These are phyloP conservation scores for Neoascochyta sp. DNA, from an alignment of 2,329 filamentous ascomycete genomes.

Conservation along the genomic window DNA sequence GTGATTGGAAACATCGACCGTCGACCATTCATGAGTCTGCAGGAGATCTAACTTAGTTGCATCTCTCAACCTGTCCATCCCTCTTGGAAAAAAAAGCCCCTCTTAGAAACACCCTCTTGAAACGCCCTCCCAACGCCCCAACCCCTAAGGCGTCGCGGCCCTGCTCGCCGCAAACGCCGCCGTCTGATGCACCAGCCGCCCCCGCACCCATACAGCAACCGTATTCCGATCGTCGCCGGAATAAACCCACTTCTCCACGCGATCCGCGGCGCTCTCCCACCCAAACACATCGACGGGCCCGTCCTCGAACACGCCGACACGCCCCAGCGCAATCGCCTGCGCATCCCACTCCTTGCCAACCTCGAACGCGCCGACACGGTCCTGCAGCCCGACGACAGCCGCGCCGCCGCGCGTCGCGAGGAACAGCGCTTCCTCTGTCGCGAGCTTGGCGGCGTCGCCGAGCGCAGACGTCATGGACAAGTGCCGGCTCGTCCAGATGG, in stretches of 20 bases:
- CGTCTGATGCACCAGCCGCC: conserved; percentile 67
- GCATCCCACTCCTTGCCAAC: conserved; percentile 88
- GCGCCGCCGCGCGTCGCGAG: conserved; percentile 88
- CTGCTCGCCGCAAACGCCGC: conserved; percentile 1
- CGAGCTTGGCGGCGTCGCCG: conserved; percentile 57
- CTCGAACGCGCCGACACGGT: conserved; percentile 74
- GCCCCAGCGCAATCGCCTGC: conserved; percentile 68
- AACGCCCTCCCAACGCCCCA: no score
- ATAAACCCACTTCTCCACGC: conserved; percentile 90
- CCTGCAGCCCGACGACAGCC: conserved; percentile 68
- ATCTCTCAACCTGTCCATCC: no score
- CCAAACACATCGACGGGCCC: conserved; percentile 85
- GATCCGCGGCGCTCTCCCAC: conserved; percentile 83
- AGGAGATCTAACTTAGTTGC: no score
- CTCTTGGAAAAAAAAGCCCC: no score
- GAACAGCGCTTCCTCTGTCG: conserved; percentile 81
- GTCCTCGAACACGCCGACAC: conserved; percentile 42
- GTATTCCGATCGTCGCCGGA: conserved; percentile 92
- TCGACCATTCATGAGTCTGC: no score
- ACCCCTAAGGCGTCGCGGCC: conserved; percentile 2
- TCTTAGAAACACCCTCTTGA: no score
- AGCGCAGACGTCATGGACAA: conserved; percentile 52
- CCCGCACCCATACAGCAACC: conserved; percentile 81
- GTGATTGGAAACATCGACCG: no score
- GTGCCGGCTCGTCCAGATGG: conserved; percentile 72